A percentile compares a stretch with the other conserved stretches of the same genome.
These are phyloP conservation scores for Isatis lusitanica DNA, from an alignment of 441 rosid genomes.

Conservation along the genomic window DNA sequence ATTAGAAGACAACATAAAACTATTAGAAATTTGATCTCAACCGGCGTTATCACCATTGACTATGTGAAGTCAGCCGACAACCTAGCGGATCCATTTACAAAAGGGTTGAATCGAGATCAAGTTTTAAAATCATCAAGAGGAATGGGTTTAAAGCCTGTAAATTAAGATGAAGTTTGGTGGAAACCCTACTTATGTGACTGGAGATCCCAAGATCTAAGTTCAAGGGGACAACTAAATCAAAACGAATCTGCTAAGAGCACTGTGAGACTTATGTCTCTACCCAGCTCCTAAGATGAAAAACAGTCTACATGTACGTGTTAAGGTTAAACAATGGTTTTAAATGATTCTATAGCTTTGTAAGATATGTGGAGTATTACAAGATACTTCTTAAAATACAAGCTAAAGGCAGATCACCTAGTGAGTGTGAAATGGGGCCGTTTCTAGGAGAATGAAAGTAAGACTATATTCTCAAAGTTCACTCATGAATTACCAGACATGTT, in stretches of 20 bases:
- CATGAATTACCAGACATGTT: neutral
- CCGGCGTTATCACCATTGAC: neutral
- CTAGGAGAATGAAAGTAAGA: neutral
- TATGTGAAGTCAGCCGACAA: neutral
- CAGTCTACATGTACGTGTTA: neutral
- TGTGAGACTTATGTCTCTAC: neutral
- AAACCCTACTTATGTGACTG: neutral
- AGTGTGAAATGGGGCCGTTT: neutral
- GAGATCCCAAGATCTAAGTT: neutral
- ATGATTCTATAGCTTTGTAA: neutral
- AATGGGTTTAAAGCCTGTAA: neutral
- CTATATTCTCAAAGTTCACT: neutral
- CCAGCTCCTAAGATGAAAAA: neutral
- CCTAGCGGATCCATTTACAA: neutral
- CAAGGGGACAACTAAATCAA: neutral
- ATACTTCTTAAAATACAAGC: neutral
- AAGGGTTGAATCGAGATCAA: neutral
- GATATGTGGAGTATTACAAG: neutral
- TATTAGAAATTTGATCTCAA: neutral
- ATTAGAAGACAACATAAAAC: neutral
- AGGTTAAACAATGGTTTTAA: neutral
- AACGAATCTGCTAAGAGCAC: neutral
- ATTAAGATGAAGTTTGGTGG: neutral
- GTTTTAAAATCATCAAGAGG: neutral
- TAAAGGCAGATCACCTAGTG: neutral